phyloP scores from a whole-genome alignment of 768 basidiomycete genomes.

The Rhodotorula toruloides region DNA sequence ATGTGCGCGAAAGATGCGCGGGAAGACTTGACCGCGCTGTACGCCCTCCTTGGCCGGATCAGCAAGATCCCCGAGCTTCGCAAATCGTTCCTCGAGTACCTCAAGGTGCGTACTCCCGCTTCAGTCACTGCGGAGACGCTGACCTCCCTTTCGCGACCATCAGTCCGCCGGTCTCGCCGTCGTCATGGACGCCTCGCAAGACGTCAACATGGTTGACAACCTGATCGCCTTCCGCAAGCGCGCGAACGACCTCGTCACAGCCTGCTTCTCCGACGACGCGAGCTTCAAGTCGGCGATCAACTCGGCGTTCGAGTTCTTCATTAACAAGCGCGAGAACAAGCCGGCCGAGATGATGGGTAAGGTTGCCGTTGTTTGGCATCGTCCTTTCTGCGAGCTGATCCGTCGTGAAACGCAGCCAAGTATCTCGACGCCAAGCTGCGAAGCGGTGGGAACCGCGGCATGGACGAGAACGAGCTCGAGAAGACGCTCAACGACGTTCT shows the following conservation, averaged over 20 bases:
- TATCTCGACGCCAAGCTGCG: slow-evolving; percentile 82
- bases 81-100: slow-evolving; percentile 58
- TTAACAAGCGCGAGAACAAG: slow-evolving; percentile 63
- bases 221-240: slow-evolving; percentile 65
- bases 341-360: slow-evolving; percentile 75
- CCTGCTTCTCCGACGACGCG: slow-evolving; percentile 56
- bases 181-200: slow-evolving; percentile 59
- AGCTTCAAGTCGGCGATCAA: slow-evolving; percentile 29
- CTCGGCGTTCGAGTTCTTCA: slow-evolving; percentile 72
- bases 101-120: slow-evolving; percentile 53
- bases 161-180: slow-evolving; percentile 61
- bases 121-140: neutral
- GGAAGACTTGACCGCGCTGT: slow-evolving; percentile 54
- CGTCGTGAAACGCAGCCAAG: slow-evolving; percentile 62
- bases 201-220: slow-evolving; percentile 71
- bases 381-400: slow-evolving; percentile 53
- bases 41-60: slow-evolving; percentile 60
- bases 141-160: slow-evolving; percentile 43
- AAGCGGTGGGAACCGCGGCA: slow-evolving; percentile 64
- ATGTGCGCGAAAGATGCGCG: slow-evolving; percentile 55
- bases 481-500: slow-evolving; percentile 62
- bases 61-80: slow-evolving; percentile 56
- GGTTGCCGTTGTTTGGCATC: neutral
- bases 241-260: slow-evolving; percentile 54
- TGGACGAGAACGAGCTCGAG: slow-evolving; percentile 62